phyloP scores from a whole-genome alignment of 352 stramenopile genomes.

The Plasmopara viticola region DNA sequence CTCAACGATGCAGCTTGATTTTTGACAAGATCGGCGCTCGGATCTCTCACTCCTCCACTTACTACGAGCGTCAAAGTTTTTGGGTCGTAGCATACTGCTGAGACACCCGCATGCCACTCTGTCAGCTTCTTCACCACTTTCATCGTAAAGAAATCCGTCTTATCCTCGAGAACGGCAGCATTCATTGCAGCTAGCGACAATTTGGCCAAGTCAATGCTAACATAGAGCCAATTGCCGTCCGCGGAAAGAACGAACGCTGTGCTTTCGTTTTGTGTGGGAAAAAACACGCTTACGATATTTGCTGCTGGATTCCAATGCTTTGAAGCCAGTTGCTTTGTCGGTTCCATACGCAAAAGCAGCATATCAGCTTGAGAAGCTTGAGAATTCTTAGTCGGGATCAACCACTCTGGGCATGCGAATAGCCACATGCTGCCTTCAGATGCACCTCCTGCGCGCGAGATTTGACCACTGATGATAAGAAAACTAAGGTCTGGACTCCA shows the following conservation, averaged over 20 bases:
- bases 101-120: conserved; percentile 58
- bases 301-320: conserved; percentile 40
- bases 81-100: conserved; percentile 35
- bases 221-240: conserved; percentile 35
- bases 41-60: conserved; percentile 44
- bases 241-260: conserved; percentile 38
- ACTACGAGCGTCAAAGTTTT: conserved; percentile 41
- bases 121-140: conserved; percentile 34
- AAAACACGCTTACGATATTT: conserved; percentile 37
- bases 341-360: conserved; percentile 31
- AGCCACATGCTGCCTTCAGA: conserved; percentile 38
- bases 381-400: conserved; percentile 17
- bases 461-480: conserved; percentile 36
- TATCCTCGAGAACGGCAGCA: conserved; percentile 4
- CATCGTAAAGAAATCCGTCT: conserved; percentile 29
- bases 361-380: not conserved
- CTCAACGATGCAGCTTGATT: conserved; percentile 53
- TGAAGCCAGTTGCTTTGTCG: conserved; percentile 23
- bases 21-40: conserved; percentile 42
- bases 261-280: conserved; percentile 24
- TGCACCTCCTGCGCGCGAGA: conserved; percentile 13
- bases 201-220: conserved; percentile 45
- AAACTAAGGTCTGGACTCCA: conserved; percentile 54
- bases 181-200: conserved; percentile 37
- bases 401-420: conserved; percentile 33